Base-by-base conservation (phyloP, 192 early-diverging fungal genomes). In the Coemansia reversa region DNA sequence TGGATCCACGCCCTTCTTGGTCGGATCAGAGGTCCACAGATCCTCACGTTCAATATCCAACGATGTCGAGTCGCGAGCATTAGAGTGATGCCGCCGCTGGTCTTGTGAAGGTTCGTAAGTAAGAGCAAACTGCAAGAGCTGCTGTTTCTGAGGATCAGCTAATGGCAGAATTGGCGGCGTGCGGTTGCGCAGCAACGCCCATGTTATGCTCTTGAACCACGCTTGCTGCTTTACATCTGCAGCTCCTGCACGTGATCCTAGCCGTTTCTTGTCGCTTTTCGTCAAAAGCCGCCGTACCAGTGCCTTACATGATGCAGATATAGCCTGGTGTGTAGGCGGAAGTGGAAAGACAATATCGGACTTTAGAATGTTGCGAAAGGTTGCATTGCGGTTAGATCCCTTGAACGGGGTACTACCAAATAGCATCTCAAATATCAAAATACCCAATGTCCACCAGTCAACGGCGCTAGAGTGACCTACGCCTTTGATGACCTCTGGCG, bases 401-500 rank as follows among this genome's bases (percentile, higher is more conserved):
- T 97, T 97, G 87, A 99, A 99, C n/a, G 97, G 97, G 27, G 95
- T 99, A 27, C 85, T 90, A 16, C 93, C 92, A 78, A 84, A 98
- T 79, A 99, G 87, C 97, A 99, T 97, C 75, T 99, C 97, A 69
- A 94, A 99, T 28, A 97, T 91, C 25, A 99, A 83, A 25, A 99
- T 94, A 12, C 97, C 97, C 16, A 99, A 72, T 12, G 96, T 98
- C 97, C 97, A 99, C 94, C 96, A 99, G 83, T 99, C 97, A 11
- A 99, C 92, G 1, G 89, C 86, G 67, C 88, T 90, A 5, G 95
- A 95, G 82, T 99, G 95, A 14, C 96, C 95, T 50, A 85, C 83
- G 45, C 95, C 96, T 58, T 90, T 92, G 82, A 99, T 98, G 19
- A 99, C 94, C 75, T 99, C 97, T 42, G 97, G 97, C 20, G 97